phyloP scores from a whole-genome alignment of 164 flowering plant genomes.

The Akebia trifoliata region DNA sequence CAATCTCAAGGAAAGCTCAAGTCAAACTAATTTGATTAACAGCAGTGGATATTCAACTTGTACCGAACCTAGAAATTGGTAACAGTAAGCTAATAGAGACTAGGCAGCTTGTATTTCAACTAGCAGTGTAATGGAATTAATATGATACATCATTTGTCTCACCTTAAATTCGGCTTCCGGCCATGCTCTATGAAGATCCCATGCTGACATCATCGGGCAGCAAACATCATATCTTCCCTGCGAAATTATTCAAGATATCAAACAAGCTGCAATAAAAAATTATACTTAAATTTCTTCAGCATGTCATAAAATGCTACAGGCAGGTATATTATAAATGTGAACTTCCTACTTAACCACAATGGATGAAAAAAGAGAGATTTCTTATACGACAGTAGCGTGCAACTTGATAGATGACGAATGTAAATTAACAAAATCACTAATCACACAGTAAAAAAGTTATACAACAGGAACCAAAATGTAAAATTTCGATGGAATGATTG shows the following conservation, averaged over 20 bases:
- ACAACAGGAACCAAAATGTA: too few relatives aligned
- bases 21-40: too few relatives aligned
- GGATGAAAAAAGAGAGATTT: too few relatives aligned
- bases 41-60: not conserved
- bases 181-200: slow-evolving; percentile 99
- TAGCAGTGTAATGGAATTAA: not conserved
- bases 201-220: slow-evolving; percentile 99
- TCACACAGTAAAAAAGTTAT: too few relatives aligned
- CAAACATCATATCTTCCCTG: slow-evolving; percentile 96
- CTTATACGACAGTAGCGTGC: too few relatives aligned
- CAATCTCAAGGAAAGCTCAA: too few relatives aligned
- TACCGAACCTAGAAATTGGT: too few relatives aligned
- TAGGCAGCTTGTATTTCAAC: not conserved
- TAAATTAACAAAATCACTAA: too few relatives aligned
- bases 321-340: too few relatives aligned
- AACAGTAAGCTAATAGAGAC: not conserved
- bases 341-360: too few relatives aligned
- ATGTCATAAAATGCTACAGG: not conserved
- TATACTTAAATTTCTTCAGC: not conserved
- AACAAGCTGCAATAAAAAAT: slow-evolving; percentile 2
- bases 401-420: too few relatives aligned
- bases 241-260: slow-evolving; percentile 12
- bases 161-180: slow-evolving; percentile 94
- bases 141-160: slow-evolving; percentile 11
- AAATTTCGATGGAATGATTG: too few relatives aligned